Percentiles rank a stretch among this genome's conserved stretches.
Evolutionary conservation across 108 stramenopile genomes (phyloP).

Genomic region (Conticribra weissflogii): DNA sequence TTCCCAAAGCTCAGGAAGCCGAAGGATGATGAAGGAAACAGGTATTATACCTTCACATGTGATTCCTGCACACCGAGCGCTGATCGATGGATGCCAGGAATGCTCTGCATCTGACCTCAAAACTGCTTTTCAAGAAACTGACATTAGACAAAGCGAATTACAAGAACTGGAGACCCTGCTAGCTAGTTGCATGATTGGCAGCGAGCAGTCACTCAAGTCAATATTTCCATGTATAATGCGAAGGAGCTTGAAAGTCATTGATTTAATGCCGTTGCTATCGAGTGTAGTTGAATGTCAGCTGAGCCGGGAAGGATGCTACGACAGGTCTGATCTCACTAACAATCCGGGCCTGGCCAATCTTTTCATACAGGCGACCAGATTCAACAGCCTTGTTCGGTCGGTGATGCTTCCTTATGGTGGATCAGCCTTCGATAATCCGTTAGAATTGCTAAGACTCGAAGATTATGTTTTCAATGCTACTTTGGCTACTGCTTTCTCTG

Average conservation of each 20-base stretch:
- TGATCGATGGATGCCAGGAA: conserved; percentile 26
- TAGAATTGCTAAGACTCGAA: neutral
- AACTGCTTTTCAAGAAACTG: conserved; percentile 15
- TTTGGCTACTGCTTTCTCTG: conserved; percentile 9
- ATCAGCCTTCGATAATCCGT: neutral
- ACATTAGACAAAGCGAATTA: conserved; percentile 13
- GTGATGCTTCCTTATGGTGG: conserved; percentile 26
- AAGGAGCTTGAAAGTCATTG: conserved; percentile 1
- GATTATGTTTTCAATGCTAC: conserved; percentile 6
- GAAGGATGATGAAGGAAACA: neutral
- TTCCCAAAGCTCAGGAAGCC: neutral
- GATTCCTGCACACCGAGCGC: conserved; percentile 11
- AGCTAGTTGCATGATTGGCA: neutral
- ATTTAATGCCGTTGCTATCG: conserved; percentile 25
- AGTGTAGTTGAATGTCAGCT: conserved; percentile 29
- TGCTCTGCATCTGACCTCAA: conserved; percentile 25
- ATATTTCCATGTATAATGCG: conserved; percentile 22
- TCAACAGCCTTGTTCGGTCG: conserved; percentile 4
- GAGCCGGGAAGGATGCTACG: conserved; percentile 23
- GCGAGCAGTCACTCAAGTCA: conserved; percentile 7
- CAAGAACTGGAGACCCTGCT: conserved; percentile 25
- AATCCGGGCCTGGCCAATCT: conserved; percentile 34
- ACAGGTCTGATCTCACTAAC: conserved; percentile 19
- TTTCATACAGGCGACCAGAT: conserved; percentile 32
- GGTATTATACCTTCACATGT: conserved; percentile 14